These are phyloP conservation scores for Taphrina sp. DNA, from an alignment of 1,139 yeast species.

Conservation along the genomic window DNA sequence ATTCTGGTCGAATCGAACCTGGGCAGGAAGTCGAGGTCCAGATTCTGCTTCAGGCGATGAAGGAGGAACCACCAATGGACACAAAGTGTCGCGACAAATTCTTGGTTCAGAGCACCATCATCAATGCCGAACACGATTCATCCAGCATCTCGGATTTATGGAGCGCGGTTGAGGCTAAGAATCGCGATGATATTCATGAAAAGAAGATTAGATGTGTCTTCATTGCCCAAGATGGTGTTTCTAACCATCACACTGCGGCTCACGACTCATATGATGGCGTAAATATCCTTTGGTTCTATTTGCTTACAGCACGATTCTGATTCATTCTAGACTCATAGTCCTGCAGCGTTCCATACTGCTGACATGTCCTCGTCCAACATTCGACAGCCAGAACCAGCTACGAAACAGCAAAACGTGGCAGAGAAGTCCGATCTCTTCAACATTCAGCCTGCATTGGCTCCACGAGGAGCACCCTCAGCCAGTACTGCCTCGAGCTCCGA, in stretches of 20 bases:
- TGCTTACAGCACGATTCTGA: background rate
- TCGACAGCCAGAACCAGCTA: background rate
- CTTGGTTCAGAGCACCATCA: constrained; percentile 79
- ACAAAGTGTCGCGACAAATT: constrained; percentile 88
- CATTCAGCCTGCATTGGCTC: constrained; percentile 3
- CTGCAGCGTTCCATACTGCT: too few species aligned
- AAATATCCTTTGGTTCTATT: background rate
- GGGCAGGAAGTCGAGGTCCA: constrained; percentile 36
- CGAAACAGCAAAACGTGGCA: background rate
- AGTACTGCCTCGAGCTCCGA: background rate
- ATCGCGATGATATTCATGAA: constrained; percentile 60
- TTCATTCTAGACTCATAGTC: constrained; percentile 16
- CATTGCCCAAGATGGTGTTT: constrained; percentile 41
- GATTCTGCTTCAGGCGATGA: constrained; percentile 76
- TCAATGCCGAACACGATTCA: constrained; percentile 44
- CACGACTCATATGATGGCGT: background rate
- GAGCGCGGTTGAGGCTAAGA: constrained; percentile 64
- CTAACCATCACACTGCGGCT: background rate
- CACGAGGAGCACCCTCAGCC: background rate
- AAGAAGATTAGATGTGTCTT: constrained; percentile 79
- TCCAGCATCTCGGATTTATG: constrained; percentile 46
- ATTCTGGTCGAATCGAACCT: constrained; percentile 36
- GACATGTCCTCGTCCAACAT: too few species aligned
- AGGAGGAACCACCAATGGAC: constrained; percentile 69
- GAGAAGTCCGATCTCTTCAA: constrained; percentile 8